Base-by-base conservation (phyloP, 2,329 filamentous ascomycete genomes). In the Penicillium sp. region DNA sequence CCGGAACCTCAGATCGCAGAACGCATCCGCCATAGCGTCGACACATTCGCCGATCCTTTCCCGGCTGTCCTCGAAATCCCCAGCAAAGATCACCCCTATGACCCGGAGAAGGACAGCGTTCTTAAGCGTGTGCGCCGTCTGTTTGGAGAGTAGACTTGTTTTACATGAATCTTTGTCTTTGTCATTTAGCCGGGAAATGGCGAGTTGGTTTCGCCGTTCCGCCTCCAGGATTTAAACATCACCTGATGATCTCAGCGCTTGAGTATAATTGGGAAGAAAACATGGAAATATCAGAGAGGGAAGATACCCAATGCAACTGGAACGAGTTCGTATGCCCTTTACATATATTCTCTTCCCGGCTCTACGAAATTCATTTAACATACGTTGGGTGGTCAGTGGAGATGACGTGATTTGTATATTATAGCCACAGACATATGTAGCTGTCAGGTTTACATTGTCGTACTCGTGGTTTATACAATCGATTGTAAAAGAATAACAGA, bases 51-150 rank as follows among this genome's bases (percentile, higher is more conserved):
- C 20, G 90, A 93, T 48, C 92, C 94, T 5, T 99, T 99, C 77
- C 94, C 94, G n/a, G 88, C 92, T 22, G 84, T 99, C 53, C 85
- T 99, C 56, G 94, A 99, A 76, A 97, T 99, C 59, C 94, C 94
- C 24, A 96, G 91, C 78, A 99, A 99, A 82, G 94, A 99, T 74
- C 94, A 99, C 74, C 94, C 94, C 2, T 99, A 99, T 72, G 93
- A 99, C 69, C 94, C 94, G 0, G 94, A 99, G 78, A 99, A 99
- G 81, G 94, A 99, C 75, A 97, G 93, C 71, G 93, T 99, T 42
- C 76, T 99, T 77, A 89, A 92, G 78, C 84, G 94, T 64, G 94
- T 99, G 62, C 80, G 85, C 72, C 85, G 87, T 68, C 70, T 90
- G 61, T 88, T 88, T 75, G 86, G 86, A 63, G 86, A 82, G 68